A percentile compares a stretch with the other conserved stretches of the same genome.
phyloP scores from a whole-genome alignment of 2,329 filamentous ascomycete genomes.

The Cadophora gregata region DNA sequence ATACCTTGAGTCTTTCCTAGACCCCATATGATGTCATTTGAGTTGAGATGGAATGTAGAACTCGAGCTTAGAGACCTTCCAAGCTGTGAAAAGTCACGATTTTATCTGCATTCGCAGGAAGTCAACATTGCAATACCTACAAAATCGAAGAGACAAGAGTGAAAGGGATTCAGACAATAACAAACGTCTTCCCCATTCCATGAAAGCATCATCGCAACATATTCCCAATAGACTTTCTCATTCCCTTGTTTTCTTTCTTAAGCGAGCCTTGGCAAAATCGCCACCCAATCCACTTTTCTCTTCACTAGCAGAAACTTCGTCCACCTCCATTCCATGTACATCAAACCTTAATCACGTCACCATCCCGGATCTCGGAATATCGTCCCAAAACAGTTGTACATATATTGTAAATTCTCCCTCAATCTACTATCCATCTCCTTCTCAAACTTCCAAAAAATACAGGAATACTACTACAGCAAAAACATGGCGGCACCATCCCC shows the following conservation, averaged over 20 bases:
- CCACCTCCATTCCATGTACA: background rate
- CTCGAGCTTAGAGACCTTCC: no score
- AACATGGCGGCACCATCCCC: background rate
- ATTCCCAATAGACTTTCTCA: background rate
- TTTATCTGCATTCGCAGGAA: background rate
- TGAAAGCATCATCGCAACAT: background rate
- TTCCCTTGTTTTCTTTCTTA: background rate
- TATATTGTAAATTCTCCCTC: background rate
- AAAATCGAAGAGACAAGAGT: background rate
- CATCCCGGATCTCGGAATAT: background rate
- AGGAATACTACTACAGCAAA: no score
- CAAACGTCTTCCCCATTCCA: background rate
- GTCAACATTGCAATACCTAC: background rate
- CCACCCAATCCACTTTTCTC: background rate
- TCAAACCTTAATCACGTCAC: background rate
- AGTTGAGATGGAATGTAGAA: background rate
- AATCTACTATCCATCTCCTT: background rate
- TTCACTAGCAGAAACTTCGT: background rate
- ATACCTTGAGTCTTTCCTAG: no score
- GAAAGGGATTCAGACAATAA: background rate
- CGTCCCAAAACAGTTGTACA: background rate
- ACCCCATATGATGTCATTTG: no score
- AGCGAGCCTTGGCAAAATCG: background rate
- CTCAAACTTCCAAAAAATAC: no score
- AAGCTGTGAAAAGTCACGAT: no score